phyloP scores from a whole-genome alignment of 345 rosid species.

The Turritis glabra region DNA sequence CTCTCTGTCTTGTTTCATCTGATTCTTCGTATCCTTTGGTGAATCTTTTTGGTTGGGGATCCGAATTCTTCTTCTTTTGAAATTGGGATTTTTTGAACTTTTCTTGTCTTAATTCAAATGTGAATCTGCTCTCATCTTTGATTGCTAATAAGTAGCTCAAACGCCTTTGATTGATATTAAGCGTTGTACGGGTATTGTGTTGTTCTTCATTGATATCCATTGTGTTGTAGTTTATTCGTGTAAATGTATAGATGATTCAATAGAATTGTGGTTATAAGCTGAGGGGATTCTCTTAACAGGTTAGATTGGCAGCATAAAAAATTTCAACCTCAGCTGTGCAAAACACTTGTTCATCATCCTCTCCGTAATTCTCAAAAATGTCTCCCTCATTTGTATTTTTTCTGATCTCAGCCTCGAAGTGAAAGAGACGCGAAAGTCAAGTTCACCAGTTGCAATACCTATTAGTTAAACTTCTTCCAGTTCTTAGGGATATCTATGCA shows the following conservation, averaged over 20 bases:
- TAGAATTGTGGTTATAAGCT: conserved; percentile 35
- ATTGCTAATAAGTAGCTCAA: not conserved
- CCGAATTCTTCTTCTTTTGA: not conserved
- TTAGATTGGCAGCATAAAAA: conserved; percentile 36
- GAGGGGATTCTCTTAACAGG: conserved; percentile 45
- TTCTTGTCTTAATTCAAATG: not conserved
- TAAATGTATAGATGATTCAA: conserved; percentile 4
- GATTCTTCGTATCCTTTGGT: conserved; percentile 16
- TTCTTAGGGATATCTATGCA: too few relatives aligned
- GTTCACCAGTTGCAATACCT: too few relatives aligned
- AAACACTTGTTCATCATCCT: too few relatives aligned
- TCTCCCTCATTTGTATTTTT: too few relatives aligned
- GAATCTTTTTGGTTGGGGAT: not conserved
- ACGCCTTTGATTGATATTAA: not conserved
- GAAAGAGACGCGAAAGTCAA: too few relatives aligned
- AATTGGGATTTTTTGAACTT: conserved; percentile 12
- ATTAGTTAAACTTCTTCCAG: too few relatives aligned
- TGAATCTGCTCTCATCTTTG: not conserved
- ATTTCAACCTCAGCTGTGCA: too few relatives aligned
- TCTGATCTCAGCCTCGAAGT: too few relatives aligned
- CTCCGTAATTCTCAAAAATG: too few relatives aligned
- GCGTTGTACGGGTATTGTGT: not conserved
- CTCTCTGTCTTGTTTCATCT: not conserved
- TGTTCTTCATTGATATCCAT: not conserved
- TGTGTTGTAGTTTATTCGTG: not conserved